Base-by-base conservation (phyloP, 2,329 filamentous ascomycete genomes). In the Fusarium penzigii region DNA sequence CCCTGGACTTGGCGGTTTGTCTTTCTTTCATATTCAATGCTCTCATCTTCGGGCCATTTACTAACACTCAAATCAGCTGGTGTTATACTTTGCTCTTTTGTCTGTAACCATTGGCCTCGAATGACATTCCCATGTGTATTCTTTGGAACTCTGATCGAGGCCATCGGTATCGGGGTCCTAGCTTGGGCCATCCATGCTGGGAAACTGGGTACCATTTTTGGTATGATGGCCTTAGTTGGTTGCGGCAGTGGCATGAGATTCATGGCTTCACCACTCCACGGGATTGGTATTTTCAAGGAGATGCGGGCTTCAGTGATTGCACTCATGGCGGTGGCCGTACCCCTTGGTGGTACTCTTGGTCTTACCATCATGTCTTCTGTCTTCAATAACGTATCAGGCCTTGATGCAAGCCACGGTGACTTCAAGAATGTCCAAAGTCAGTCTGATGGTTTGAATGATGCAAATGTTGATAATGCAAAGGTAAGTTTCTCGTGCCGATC, bases 321-420 rank as follows among this genome's bases (percentile, higher is more conserved):
- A 1, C 65, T 89, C 10, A 77, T 86, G 67, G 75, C 78, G 0
- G 82, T 89, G 48, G 77, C 83, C 3, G 52, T 81, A 14, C 82
- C 84, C 0, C 80, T 89, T 20, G 86, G 87, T 4, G 85, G 86
- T 12, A 87, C 85, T 0, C 68, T 89, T 3, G 81, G 80, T 0
- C 73, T 88, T 42, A 86, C 85, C 1, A 77, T 89, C 61, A 88
- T 89, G 86, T 79, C 84, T 13, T 78, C 81, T 9, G 84, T 89
- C 2, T 88, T 88, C 67, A 87, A 87, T 63, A 89, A 89, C 55
- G 71, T 67, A 5, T 68, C 68, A 6, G 70, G 66, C 2, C 52
- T 72, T 11, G 56, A 61, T 25, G 59, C 59, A 1, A 53, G 52
- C 13, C 42, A 63, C 13, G 48, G 51, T 20, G 58, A 65, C 44